Percentiles rank a stretch among this genome's conserved stretches.
phyloP scores from a whole-genome alignment of 306 rosid genomes.

The Quillaja saponaria region DNA sequence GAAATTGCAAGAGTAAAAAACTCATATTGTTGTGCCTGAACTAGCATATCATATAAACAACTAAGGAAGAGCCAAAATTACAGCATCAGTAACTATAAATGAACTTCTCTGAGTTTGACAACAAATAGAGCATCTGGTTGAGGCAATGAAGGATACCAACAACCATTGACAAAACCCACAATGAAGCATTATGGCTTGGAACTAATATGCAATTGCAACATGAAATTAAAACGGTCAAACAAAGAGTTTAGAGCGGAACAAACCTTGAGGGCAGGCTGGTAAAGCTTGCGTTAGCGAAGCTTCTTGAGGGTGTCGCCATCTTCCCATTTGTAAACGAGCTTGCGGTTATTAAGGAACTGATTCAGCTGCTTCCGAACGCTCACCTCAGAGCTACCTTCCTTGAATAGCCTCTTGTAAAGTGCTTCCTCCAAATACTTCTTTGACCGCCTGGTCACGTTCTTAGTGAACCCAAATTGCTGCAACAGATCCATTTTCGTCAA shows the following conservation, averaged over 20 bases:
- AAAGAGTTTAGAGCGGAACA: neutral
- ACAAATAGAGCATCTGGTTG: neutral
- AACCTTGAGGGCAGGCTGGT: conserved; percentile 87
- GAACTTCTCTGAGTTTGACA: neutral
- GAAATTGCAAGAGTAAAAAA: neutral
- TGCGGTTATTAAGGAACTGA: conserved; percentile 59
- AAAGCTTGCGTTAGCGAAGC: conserved; percentile 76
- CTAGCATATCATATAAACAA: neutral
- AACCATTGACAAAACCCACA: neutral
- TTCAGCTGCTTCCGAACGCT: conserved; percentile 67
- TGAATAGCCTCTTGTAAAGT: conserved; percentile 66
- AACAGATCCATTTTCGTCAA: conserved; percentile 53
- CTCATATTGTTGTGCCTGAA: neutral
- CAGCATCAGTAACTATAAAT: neutral
- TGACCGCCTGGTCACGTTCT: conserved; percentile 66
- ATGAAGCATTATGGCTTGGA: neutral
- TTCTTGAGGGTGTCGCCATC: conserved; percentile 77
- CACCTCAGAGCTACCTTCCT: conserved; percentile 64
- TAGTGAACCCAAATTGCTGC: conserved; percentile 54
- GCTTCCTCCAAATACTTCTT: conserved; percentile 80
- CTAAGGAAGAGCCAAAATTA: neutral
- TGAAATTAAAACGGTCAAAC: neutral
- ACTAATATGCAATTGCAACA: neutral
- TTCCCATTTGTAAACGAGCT: conserved; percentile 95
- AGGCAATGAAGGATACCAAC: neutral